Evolutionary conservation across 345 rosid genomes (phyloP).

Genomic region (Eucalyptus marginata): DNA sequence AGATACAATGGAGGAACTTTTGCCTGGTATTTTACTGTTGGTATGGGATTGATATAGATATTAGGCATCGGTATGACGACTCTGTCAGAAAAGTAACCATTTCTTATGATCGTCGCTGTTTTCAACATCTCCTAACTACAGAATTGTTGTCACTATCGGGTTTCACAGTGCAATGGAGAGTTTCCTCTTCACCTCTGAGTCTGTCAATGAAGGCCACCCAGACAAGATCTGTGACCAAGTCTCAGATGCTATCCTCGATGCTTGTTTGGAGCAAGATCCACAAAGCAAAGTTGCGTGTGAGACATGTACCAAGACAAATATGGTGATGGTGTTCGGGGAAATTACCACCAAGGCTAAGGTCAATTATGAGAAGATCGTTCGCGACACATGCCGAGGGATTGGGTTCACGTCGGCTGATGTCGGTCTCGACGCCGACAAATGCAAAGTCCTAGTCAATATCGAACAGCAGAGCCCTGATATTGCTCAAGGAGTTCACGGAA

Average conservation of each 20-base stretch:
- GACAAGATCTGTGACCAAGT: slow-evolving; percentile 12
- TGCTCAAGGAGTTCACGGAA: slow-evolving; percentile 8
- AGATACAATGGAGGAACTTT: background rate
- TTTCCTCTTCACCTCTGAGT: slow-evolving; percentile 11
- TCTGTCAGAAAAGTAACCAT: background rate
- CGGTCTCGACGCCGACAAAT: slow-evolving; percentile 3
- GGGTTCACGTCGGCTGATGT: slow-evolving; percentile 5
- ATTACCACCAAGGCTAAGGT: slow-evolving; percentile 17
- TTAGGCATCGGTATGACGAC: background rate
- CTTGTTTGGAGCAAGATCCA: slow-evolving; percentile 12
- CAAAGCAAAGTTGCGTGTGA: slow-evolving; percentile 14
- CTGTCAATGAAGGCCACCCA: slow-evolving; percentile 13
- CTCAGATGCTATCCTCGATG: slow-evolving; percentile 10
- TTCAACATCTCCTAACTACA: background rate
- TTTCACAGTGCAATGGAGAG: background rate
- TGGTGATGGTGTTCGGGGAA: slow-evolving; percentile 15
- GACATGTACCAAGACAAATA: slow-evolving; percentile 11
- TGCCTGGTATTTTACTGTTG: background rate
- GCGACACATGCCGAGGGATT: slow-evolving; percentile 7
- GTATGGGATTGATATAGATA: background rate
- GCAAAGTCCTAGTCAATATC: slow-evolving; percentile 11
- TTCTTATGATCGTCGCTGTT: background rate
- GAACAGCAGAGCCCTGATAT: slow-evolving; percentile 13
- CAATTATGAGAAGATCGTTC: slow-evolving; percentile 8
- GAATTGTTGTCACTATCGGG: background rate